phyloP scores from a whole-genome alignment of 306 rosid species.

The Prunus padus region DNA sequence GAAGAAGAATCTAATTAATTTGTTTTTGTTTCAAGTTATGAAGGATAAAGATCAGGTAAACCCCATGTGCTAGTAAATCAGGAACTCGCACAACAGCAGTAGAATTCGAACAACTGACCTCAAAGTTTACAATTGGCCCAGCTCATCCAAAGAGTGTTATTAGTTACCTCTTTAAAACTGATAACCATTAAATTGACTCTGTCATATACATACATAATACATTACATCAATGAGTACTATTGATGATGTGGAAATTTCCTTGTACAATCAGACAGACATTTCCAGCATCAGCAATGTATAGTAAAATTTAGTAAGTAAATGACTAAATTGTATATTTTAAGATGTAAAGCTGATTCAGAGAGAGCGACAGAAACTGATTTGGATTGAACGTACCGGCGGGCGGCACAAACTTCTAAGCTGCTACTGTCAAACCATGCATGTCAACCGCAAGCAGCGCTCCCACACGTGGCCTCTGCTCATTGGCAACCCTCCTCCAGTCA shows the following conservation, averaged over 20 bases:
- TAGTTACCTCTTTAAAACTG: no score
- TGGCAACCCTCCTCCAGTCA: neutral
- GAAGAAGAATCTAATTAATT: no score
- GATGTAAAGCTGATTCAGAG: neutral
- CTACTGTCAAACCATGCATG: slow-evolving; percentile 11
- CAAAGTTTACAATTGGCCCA: no score
- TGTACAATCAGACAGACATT: neutral
- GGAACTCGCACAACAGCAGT: no score
- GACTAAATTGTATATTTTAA: neutral
- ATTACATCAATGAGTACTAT: neutral
- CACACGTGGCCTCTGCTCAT: slow-evolving; percentile 23
- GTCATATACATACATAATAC: no score
- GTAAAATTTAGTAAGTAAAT: neutral
- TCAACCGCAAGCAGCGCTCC: slow-evolving; percentile 7
- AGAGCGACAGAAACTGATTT: slow-evolving; percentile 12
- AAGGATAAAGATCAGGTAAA: no score
- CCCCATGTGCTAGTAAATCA: no score
- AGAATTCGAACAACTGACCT: no score
- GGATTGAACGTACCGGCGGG: slow-evolving; percentile 35
- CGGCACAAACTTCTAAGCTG: slow-evolving; percentile 27
- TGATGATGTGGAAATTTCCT: neutral
- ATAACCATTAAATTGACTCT: no score
- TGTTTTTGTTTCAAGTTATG: no score
- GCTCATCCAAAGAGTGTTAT: no score
- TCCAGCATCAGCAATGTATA: no score